Evolutionary conservation across 2,329 filamentous ascomycete genomes (phyloP), one percentile per base, ranked within the genome.

Genomic region (Ophiostoma ips): DNA sequence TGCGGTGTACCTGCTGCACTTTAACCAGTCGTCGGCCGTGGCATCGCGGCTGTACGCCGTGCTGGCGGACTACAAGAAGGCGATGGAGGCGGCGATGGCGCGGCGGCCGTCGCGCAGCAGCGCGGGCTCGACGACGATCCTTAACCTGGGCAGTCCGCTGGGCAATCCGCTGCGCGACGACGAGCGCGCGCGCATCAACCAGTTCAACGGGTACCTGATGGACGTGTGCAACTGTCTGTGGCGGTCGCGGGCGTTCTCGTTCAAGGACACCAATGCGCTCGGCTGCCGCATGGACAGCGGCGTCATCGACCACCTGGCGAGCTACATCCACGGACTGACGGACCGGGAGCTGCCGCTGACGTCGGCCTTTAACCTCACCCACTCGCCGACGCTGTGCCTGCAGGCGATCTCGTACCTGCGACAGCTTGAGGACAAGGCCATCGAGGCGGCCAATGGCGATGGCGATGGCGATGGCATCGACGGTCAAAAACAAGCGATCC

Each of bases 171-270:
- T 62, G 6, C 62, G 63, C 16, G 62, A 67, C 11, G 83, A 81
- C 54, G 71, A 78, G 28, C 70, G 75, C 38, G 66, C 70, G 31
- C 76, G 83, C 50, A 76, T 87, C 37, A 76, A 79, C 55, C 67
- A 74, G 21, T 89, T 92, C 67, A 94, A 94, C 62, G 83, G 83
- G 19, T 88, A 84, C 61, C 73, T 94, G 31, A 89, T 92, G 79
- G 87, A 94, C 61, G 75, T 88, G 31, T 89, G 86, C 68, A 94
- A 94, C 61, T 79, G 84, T 47, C 63, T 92, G 44, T 94, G 87
- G 87, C 77, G 86, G 9, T 76, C 77, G 19, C 77, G 81, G 12
- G 87, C 83, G 1, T 82, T 94, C 52, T 77, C 77, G 52, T 67
- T 68, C 12, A 68, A 69, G 2, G 84, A 90, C 55, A 66, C 73